A percentile compares a stretch with the other conserved stretches of the same genome.
phyloP scores from a whole-genome alignment of 495 filamentous ascomycete species.

The Saxispiralis lemnorum region DNA sequence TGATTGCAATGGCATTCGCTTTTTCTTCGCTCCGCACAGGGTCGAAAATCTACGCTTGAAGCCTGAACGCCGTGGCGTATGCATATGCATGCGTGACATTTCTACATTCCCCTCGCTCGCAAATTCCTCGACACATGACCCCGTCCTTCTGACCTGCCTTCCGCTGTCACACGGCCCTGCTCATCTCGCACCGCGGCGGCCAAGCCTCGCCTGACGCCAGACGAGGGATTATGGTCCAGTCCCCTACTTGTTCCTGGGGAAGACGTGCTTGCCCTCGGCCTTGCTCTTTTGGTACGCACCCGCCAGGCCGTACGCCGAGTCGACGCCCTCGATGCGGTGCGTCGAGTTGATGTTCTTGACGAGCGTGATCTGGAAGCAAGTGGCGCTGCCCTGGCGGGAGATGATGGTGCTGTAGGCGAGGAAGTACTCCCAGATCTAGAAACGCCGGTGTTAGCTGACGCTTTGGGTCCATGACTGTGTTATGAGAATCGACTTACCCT shows the following conservation, averaged over 20 bases:
- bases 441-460: background rate
- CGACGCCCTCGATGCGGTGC: slow-evolving; percentile 78
- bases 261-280: slow-evolving; percentile 3
- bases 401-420: slow-evolving; percentile 83
- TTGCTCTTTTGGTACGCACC: slow-evolving; percentile 40
- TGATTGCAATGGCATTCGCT: too few species aligned
- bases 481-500: slow-evolving; percentile 45
- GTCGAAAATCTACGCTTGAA: too few species aligned
- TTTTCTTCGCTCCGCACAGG: too few species aligned
- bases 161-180: too few species aligned
- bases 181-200: too few species aligned
- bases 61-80: too few species aligned
- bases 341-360: slow-evolving; percentile 98
- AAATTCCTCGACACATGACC: too few species aligned
- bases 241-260: slow-evolving; percentile 5
- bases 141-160: too few species aligned
- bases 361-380: slow-evolving; percentile 87
- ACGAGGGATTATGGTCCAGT: too few species aligned
- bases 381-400: slow-evolving; percentile 79
- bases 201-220: too few species aligned
- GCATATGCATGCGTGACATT: too few species aligned
- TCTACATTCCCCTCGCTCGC: too few species aligned
- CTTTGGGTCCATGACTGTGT: background rate
- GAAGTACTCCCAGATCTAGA: slow-evolving; percentile 96
- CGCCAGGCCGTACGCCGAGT: slow-evolving; percentile 53